phyloP scores from a whole-genome alignment of 495 filamentous ascomycete genomes.

The Podospora conica region DNA sequence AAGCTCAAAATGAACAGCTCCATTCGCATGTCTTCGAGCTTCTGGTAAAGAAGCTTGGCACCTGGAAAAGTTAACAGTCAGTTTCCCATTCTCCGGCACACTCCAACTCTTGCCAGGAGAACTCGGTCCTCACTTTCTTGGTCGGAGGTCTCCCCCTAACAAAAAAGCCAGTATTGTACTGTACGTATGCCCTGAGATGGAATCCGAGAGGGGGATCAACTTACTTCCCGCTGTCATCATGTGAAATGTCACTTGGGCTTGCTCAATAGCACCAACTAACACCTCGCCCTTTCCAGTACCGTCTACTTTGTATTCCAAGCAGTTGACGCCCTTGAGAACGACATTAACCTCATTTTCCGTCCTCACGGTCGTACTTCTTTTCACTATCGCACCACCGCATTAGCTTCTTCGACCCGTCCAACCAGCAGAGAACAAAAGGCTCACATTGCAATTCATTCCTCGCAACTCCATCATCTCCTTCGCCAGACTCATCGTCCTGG shows the following conservation, averaged over 20 bases:
- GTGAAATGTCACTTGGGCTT: neutral
- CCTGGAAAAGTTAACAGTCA: neutral
- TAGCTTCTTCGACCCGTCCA: neutral
- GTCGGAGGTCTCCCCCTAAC: too few relatives aligned
- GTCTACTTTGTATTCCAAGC: neutral
- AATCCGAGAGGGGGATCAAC: neutral
- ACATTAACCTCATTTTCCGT: neutral
- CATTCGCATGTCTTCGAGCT: conserved; percentile 19
- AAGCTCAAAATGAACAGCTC: conserved; percentile 20
- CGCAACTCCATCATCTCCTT: neutral
- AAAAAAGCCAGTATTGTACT: too few relatives aligned
- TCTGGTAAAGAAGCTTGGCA: conserved; percentile 9
- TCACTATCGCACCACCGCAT: neutral
- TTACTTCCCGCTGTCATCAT: neutral
- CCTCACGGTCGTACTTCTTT: neutral
- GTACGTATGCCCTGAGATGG: too few relatives aligned
- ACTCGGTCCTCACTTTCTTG: too few relatives aligned
- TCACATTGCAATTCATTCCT: neutral
- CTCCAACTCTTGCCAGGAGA: too few relatives aligned
- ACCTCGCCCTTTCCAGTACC: neutral
- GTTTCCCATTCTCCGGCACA: neutral
- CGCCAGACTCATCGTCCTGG: neutral
- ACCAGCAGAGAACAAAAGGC: neutral
- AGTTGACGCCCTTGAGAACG: conserved; percentile 9
- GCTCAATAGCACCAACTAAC: neutral